Evolutionary conservation across 1,284 basidiomycete genomes (phyloP).

Genomic region (Moesziomyces sp.): DNA sequence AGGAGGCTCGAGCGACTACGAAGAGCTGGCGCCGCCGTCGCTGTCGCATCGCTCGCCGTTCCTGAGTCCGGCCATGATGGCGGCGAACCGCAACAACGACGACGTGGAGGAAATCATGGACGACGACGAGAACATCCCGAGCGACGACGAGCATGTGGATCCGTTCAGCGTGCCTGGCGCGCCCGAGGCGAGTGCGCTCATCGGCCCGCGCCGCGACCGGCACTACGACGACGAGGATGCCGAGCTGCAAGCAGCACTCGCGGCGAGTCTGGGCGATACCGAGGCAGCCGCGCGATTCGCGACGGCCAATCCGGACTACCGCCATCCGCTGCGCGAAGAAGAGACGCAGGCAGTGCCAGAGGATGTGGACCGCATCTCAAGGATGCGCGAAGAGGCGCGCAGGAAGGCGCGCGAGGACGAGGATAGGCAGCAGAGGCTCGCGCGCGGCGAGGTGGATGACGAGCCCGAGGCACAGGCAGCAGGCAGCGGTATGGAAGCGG

Average conservation of each 20-base stretch:
- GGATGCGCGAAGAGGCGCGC: constrained; percentile 52
- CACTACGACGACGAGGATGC: constrained; percentile 62
- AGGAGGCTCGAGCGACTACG: constrained; percentile 20
- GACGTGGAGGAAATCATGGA: constrained; percentile 48
- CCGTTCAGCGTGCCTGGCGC: constrained; percentile 47
- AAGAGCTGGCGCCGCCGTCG: constrained; percentile 20
- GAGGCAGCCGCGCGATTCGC: constrained; percentile 28
- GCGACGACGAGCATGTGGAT: constrained; percentile 43
- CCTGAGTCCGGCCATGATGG: constrained; percentile 43
- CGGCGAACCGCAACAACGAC: constrained; percentile 41
- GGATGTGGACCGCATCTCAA: constrained; percentile 53
- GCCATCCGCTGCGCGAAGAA: neutral
- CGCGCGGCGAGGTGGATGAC: constrained; percentile 27
- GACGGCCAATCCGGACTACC: constrained; percentile 16
- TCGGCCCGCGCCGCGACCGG: constrained; percentile 45
- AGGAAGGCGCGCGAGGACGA: constrained; percentile 41
- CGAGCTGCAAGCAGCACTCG: constrained; percentile 59
- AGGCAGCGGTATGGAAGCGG: neutral
- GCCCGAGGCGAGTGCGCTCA: constrained; percentile 44
- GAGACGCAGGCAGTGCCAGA: constrained; percentile 45
- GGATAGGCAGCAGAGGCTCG: constrained; percentile 32
- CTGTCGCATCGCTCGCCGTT: constrained; percentile 43
- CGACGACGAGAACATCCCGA: constrained; percentile 34
- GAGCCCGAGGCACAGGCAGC: constrained; percentile 6
- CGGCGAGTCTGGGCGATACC: constrained; percentile 52